Conservation (phyloP, 768 basidiomycete species). For the Tubosaeta sp. region DNA sequence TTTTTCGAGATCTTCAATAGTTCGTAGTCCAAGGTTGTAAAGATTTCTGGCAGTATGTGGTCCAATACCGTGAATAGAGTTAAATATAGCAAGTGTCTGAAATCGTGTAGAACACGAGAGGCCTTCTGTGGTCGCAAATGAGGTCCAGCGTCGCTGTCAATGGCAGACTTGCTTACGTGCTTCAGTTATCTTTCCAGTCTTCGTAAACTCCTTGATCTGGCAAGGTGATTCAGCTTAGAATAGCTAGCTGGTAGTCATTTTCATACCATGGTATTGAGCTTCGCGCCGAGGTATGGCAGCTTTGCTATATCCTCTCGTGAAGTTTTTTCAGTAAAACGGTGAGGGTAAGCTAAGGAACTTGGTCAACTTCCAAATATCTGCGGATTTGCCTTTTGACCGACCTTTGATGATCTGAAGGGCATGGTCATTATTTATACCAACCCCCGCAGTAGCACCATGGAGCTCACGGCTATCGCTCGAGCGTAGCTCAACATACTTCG, state of each 20-base stretch:
- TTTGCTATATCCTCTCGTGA: slow-evolving; percentile 37
- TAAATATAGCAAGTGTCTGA: slow-evolving; percentile 52
- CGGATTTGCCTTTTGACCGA: slow-evolving; percentile 8
- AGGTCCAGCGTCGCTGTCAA: background rate
- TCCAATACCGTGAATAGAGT: slow-evolving; percentile 70
- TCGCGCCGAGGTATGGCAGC: slow-evolving; percentile 48
- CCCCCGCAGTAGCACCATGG: background rate
- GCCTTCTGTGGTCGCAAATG: slow-evolving; percentile 35
- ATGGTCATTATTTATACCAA: background rate
- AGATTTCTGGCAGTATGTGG: slow-evolving; percentile 62
- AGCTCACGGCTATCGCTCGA: slow-evolving; percentile 63
- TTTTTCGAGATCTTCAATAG: slow-evolving; percentile 61
- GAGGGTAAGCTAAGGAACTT: slow-evolving; percentile 43
- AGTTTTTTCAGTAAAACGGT: slow-evolving; percentile 34
- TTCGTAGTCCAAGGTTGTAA: slow-evolving; percentile 62
- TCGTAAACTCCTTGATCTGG: slow-evolving; percentile 62
- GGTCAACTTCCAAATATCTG: background rate
- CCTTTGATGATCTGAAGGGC: slow-evolving; percentile 45
- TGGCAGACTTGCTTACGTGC: slow-evolving; percentile 36
- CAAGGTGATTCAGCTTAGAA: background rate
- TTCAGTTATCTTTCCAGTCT: slow-evolving; percentile 54
- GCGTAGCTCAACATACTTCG: slow-evolving; percentile 69
- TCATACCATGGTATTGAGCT: slow-evolving; percentile 46
- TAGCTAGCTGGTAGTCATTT: background rate
- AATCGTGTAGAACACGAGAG: slow-evolving; percentile 50